Evolutionary conservation across 306 rosid genomes (phyloP).

Genomic region (Quercus glauca): DNA sequence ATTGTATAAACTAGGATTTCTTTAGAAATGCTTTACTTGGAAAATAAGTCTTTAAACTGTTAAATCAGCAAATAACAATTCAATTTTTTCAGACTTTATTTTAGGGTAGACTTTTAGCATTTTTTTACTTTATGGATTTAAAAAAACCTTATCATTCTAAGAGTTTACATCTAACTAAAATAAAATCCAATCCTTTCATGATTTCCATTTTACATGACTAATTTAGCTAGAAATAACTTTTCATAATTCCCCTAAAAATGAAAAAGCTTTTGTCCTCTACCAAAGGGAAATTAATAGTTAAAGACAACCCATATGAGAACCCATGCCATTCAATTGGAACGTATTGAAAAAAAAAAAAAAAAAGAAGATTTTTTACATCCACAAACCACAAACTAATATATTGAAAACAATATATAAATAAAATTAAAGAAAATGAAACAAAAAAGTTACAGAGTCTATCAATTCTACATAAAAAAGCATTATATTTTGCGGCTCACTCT

Average conservation of each 20-base stretch:
- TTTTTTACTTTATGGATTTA: too few species aligned
- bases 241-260: background rate
- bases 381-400: slow-evolving; percentile 30
- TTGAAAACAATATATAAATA: background rate
- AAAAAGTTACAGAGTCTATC: background rate
- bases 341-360: slow-evolving; percentile 29
- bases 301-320: slow-evolving; percentile 60
- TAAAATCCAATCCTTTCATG: too few species aligned
- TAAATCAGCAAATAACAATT: too few species aligned
- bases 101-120: too few species aligned
- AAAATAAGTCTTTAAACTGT: too few species aligned
- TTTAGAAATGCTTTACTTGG: too few species aligned
- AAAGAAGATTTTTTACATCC: slow-evolving; percentile 26
- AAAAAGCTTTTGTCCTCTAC: background rate
- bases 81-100: too few species aligned
- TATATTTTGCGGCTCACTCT: slow-evolving; percentile 5
- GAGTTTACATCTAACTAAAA: too few species aligned
- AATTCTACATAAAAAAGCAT: background rate
- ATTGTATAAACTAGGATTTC: too few species aligned
- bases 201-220: too few species aligned
- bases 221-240: background rate
- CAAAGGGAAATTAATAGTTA: background rate
- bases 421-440: background rate
- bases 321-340: slow-evolving; percentile 34
- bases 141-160: too few species aligned